These are phyloP conservation scores for Xylariaceae sp. DNA, from an alignment of 2,329 filamentous ascomycete genomes.

Conservation along the genomic window DNA sequence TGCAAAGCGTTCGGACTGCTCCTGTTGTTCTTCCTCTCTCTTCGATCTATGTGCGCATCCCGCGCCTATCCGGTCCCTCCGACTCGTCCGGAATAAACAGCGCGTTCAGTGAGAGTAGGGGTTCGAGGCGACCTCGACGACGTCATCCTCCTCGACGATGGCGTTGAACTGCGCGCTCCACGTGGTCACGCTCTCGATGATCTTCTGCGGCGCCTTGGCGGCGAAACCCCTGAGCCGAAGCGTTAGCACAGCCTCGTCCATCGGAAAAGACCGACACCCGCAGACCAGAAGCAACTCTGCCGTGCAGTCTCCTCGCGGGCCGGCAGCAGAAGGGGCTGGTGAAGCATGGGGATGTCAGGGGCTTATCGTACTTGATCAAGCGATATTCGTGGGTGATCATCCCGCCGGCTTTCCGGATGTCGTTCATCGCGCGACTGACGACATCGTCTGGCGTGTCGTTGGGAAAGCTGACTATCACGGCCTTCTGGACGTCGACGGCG, in stretches of 20 bases:
- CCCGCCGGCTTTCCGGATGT: slow-evolving; percentile 63
- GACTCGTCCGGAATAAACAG: no score
- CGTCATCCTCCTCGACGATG: slow-evolving; percentile 68
- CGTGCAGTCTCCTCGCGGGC: no score
- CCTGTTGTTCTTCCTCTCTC: no score
- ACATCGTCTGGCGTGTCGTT: slow-evolving; percentile 59
- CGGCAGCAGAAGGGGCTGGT: no score
- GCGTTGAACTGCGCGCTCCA: slow-evolving; percentile 50
- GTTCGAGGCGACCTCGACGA: slow-evolving; percentile 41
- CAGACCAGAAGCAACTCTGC: no score
- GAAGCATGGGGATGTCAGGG: slow-evolving; percentile 1
- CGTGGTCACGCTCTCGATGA: slow-evolving; percentile 59
- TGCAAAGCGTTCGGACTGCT: no score
- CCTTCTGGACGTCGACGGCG: slow-evolving; percentile 60
- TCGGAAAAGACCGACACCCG: no score
- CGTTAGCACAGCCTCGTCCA: neutral
- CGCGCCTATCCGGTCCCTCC: no score
- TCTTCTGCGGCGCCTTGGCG: slow-evolving; percentile 61
- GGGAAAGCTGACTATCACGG: slow-evolving; percentile 73
- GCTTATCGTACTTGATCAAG: slow-evolving; percentile 52
- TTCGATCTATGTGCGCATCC: no score
- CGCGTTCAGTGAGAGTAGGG: no score
- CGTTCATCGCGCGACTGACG: slow-evolving; percentile 62
- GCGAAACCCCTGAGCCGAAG: slow-evolving; percentile 59
- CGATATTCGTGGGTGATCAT: slow-evolving; percentile 72